Base-by-base conservation (phyloP, 1,139 yeast species). In the Geotrichum fermentans region DNA sequence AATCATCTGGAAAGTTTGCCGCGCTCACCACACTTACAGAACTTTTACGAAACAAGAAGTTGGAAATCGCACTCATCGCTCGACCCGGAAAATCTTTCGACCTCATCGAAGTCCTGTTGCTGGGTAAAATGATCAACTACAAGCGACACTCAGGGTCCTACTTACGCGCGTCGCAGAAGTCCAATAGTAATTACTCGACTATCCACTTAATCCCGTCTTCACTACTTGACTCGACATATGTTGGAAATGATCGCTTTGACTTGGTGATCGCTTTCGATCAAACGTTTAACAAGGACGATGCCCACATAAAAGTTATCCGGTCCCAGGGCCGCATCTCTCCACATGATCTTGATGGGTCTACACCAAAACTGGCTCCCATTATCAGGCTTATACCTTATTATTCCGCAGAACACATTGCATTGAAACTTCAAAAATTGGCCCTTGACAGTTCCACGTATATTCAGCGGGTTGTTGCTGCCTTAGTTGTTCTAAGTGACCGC, bases 1-100 rank as follows among this genome's bases (percentile, higher is more conserved):
- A 83, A 46, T 82, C 94, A 3, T 83, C 95, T 62, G 97, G 97
- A 24, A 90, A 89, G 63, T 89, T 89, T 66, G 74, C 74, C 52
- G 86, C 83, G 1, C 67, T 88, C 53, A 75, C 74, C 49, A 85
- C 83, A 62, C 52, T 70, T 21, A 55, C 68, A 10, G 65, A 68
- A 5, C 57, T 73, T 17, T 59, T 74, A 14, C 74, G 71, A 37
- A 70, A 69, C 36, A 65, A 64, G 28, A 61, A 65, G 37, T 61
- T 77, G 32, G 68, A 78, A 45, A 65, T 82, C 3, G 84, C 77
- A 1, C 68, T 78, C 47, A 73, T 74, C 28, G 76, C 77, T 26
- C 70, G 80, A 51, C 72, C 81, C 0, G 87, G 85, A 13, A 73
- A 74, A 53, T 78, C 85, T 20, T 72, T 87, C 59, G 97, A 90